A percentile compares a stretch with the other conserved stretches of the same genome.
Conservation (phyloP, 441 rosid genomes). For the Raphanus hybrid region DNA sequence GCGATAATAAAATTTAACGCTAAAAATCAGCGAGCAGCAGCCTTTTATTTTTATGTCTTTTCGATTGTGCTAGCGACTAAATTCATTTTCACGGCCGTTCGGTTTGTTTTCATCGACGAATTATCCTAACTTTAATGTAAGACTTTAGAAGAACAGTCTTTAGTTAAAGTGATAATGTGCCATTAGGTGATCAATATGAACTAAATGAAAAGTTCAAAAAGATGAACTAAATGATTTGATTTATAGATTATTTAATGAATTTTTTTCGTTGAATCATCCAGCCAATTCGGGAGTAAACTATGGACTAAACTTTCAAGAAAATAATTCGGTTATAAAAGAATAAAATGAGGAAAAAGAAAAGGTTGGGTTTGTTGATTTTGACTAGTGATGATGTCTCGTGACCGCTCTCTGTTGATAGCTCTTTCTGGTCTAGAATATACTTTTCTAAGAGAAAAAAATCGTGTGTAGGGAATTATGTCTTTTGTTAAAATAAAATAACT, state of each 20-base stretch:
- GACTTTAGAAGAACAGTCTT: background rate
- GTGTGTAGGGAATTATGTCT: slow-evolving; percentile 49
- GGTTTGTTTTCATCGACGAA: background rate
- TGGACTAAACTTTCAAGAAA: slow-evolving; percentile 19
- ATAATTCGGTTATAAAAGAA: slow-evolving; percentile 14
- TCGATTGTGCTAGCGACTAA: too few species aligned
- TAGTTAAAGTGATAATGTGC: background rate
- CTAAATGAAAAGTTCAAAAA: background rate
- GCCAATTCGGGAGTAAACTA: slow-evolving; percentile 24
- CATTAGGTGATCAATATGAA: slow-evolving; percentile 7
- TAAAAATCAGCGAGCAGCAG: too few species aligned
- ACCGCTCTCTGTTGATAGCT: slow-evolving; percentile 40
- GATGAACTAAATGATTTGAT: background rate
- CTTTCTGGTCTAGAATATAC: slow-evolving; percentile 41
- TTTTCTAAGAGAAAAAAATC: slow-evolving; percentile 35
- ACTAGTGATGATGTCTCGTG: slow-evolving; percentile 53
- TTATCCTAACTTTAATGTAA: background rate
- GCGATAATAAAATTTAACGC: too few species aligned
- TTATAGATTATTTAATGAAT: background rate
- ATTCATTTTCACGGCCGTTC: too few species aligned
- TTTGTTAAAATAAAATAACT: slow-evolving; percentile 38
- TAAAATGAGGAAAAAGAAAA: slow-evolving; percentile 37
- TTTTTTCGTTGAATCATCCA: background rate
- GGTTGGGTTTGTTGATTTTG: slow-evolving; percentile 59
- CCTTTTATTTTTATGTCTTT: too few species aligned